A percentile compares a stretch with the other conserved stretches of the same genome.
These are phyloP conservation scores for Ceratocystiopsis minuta DNA, from an alignment of 2,329 filamentous ascomycete genomes.

Conservation along the genomic window DNA sequence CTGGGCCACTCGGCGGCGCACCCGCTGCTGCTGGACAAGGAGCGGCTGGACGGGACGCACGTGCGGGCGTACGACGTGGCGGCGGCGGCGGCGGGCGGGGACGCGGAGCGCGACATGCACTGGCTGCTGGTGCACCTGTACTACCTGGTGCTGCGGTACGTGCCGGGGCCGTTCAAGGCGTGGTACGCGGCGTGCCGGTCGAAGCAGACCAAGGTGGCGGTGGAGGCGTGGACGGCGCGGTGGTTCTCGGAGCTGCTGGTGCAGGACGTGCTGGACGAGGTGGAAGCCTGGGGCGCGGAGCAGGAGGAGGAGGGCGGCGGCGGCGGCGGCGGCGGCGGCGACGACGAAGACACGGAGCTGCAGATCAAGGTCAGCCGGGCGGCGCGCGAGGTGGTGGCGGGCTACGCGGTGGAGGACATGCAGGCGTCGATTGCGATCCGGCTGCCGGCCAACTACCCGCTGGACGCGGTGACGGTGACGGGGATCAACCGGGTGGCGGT, in stretches of 20 bases:
- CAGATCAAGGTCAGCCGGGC: slow-evolving; percentile 52
- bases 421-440: slow-evolving; percentile 67
- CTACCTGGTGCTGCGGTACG: slow-evolving; percentile 60
- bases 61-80: slow-evolving; percentile 36
- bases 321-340: neutral
- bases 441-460: slow-evolving; percentile 65
- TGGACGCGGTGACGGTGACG: slow-evolving; percentile 58
- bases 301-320: slow-evolving; percentile 25
- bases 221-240: slow-evolving; percentile 73
- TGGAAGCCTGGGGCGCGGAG: slow-evolving; percentile 44
- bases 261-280: slow-evolving; percentile 44
- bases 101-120: slow-evolving; percentile 52
- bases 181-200: slow-evolving; percentile 76
- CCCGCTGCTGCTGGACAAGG: slow-evolving; percentile 55
- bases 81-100: slow-evolving; percentile 35
- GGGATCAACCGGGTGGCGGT: slow-evolving; percentile 73
- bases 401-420: slow-evolving; percentile 77
- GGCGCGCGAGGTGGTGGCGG: slow-evolving; percentile 61
- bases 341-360: slow-evolving; percentile 36
- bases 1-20: slow-evolving; percentile 61
- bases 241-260: slow-evolving; percentile 61
- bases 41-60: slow-evolving; percentile 38
- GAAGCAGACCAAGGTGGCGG: slow-evolving; percentile 59
- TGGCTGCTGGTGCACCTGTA: slow-evolving; percentile 76
- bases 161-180: slow-evolving; percentile 58